Conservation (phyloP, 1,284 basidiomycete species). For the Irpex lacteus region DNA sequence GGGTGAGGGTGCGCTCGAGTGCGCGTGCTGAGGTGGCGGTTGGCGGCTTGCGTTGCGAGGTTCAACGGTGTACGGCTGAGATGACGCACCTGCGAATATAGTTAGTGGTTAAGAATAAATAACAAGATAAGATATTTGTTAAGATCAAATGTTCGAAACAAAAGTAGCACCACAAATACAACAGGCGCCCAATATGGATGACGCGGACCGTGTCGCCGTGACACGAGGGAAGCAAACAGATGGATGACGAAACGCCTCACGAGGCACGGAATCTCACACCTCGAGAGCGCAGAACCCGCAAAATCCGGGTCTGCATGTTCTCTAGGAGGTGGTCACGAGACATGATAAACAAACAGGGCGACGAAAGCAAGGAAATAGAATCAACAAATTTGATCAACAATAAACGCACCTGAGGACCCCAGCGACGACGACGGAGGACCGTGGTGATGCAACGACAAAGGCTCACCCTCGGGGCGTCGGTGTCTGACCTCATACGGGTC, state of each 20-base stretch:
- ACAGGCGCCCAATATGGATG: not conserved
- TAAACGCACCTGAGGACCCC: conserved; percentile 21
- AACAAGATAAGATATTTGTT: not conserved
- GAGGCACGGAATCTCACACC: not conserved
- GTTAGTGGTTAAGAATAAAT: not conserved
- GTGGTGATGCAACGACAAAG: conserved; percentile 16
- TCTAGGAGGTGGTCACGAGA: no score
- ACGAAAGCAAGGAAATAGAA: conserved; percentile 3
- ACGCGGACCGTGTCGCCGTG: not conserved
- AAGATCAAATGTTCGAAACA: not conserved
- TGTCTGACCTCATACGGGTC: conserved; percentile 23
- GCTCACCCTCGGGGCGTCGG: conserved; percentile 19
- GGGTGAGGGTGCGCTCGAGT: conserved; percentile 20
- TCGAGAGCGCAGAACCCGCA: not conserved
- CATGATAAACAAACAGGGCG: not conserved
- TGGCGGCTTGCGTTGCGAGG: not conserved
- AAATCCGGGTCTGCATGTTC: no score
- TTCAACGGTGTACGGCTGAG: not conserved
- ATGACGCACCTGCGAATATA: not conserved
- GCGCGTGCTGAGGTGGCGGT: conserved; percentile 8
- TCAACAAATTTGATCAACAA: not conserved
- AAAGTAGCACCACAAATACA: not conserved
- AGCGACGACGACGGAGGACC: conserved; percentile 12
- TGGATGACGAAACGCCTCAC: not conserved
- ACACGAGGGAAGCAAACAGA: not conserved